phyloP scores from a whole-genome alignment of 352 stramenopile species.

The Phytopythium montanum region DNA sequence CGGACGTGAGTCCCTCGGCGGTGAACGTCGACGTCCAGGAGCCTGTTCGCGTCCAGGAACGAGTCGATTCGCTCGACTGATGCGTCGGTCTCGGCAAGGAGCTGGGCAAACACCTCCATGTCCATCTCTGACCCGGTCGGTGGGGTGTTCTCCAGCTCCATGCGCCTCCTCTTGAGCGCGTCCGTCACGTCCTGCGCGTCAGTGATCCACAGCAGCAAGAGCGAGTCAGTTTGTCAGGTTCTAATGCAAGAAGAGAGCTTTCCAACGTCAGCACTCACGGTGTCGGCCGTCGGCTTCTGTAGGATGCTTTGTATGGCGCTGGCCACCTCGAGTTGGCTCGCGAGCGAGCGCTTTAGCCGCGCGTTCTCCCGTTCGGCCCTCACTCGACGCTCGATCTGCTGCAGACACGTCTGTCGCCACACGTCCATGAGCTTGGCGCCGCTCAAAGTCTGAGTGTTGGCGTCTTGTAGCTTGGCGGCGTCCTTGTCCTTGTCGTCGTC shows the following conservation, averaged over 20 bases:
- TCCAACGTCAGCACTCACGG: neutral
- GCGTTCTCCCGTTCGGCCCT: slow-evolving; percentile 41
- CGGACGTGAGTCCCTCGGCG: slow-evolving; percentile 21
- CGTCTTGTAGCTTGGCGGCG: neutral
- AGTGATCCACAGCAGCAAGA: too few species aligned
- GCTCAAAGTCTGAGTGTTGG: too few species aligned
- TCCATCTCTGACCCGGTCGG: slow-evolving; percentile 7
- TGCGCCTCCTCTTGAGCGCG: neutral
- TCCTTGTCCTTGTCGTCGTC: neutral
- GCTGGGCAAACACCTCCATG: slow-evolving; percentile 23
- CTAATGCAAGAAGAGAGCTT: neutral
- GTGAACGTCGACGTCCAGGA: slow-evolving; percentile 16
- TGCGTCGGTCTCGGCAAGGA: slow-evolving; percentile 24
- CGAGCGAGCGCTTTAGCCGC: slow-evolving; percentile 43
- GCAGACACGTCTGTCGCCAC: slow-evolving; percentile 5
- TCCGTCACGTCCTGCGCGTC: slow-evolving; percentile 12
- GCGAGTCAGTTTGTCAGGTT: too few species aligned
- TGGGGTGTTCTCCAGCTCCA: neutral
- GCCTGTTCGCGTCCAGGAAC: slow-evolving; percentile 22
- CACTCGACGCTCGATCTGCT: neutral
- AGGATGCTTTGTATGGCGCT: slow-evolving; percentile 27
- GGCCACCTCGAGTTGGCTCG: slow-evolving; percentile 43
- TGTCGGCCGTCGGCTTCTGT: neutral
- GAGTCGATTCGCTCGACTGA: slow-evolving; percentile 18
- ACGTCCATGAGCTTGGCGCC: neutral